Evolutionary conservation across 768 basidiomycete genomes (phyloP).

Genomic region (Suillus tomentosus): DNA sequence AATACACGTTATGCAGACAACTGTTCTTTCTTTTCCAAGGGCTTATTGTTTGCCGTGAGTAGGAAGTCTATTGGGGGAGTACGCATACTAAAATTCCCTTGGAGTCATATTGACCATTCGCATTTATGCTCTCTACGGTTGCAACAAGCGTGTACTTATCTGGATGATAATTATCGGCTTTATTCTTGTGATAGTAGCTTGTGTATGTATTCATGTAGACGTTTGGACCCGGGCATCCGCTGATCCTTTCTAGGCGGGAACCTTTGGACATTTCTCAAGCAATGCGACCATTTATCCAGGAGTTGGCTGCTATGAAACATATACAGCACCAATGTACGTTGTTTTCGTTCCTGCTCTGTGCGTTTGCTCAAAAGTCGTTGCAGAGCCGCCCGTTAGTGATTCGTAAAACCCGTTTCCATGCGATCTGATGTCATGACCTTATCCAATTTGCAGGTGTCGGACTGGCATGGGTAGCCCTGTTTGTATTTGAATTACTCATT

Average conservation of each 20-base stretch:
- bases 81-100: neutral
- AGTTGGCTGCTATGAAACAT: slow-evolving; percentile 3
- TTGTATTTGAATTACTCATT: neutral
- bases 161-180: neutral
- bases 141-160: neutral
- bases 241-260: neutral
- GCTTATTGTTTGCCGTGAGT: neutral
- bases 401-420: neutral
- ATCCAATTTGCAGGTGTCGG: neutral
- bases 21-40: neutral
- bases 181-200: neutral
- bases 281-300: neutral
- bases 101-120: neutral
- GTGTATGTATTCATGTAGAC: neutral
- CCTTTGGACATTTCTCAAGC: neutral
- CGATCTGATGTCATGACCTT: neutral
- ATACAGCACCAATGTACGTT: neutral
- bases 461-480: neutral
- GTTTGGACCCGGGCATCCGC: neutral
- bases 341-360: neutral
- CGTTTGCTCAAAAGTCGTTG: neutral
- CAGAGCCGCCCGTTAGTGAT: slow-evolving; percentile 1
- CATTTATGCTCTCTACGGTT: neutral
- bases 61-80: neutral
- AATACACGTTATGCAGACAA: neutral